Conservation (phyloP, 768 basidiomycete genomes). For the Xerocomus spinulosus region DNA sequence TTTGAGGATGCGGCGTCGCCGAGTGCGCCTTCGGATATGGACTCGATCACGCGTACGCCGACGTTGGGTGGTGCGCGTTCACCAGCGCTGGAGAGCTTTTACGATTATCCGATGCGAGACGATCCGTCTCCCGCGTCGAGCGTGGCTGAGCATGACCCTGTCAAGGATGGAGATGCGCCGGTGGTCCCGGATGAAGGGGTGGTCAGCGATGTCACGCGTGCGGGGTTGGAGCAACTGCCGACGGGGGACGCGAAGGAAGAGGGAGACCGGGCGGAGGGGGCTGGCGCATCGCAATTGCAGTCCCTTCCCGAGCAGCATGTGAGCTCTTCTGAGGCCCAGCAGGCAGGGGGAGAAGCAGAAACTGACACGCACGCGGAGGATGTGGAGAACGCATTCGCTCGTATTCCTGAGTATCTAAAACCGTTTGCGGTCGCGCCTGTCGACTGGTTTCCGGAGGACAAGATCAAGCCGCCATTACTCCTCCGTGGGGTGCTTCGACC, state of each 20-base stretch:
- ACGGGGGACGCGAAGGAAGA: neutral
- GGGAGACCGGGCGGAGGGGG: neutral
- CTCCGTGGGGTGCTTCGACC: constrained; percentile 86
- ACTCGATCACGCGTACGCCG: constrained; percentile 22
- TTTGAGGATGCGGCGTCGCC: constrained; percentile 19
- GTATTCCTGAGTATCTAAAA: constrained; percentile 53
- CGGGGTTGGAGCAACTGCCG: neutral
- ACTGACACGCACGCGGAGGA: constrained; percentile 34
- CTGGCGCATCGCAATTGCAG: neutral
- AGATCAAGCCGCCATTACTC: constrained; percentile 63
- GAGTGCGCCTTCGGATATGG: constrained; percentile 27
- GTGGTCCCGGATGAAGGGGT: neutral
- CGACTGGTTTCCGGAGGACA: constrained; percentile 56
- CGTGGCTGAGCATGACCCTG: constrained; percentile 19
- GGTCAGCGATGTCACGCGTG: neutral
- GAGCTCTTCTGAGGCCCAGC: constrained; percentile 1
- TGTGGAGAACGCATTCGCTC: constrained; percentile 32
- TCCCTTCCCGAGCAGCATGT: neutral
- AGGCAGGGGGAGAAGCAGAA: constrained; percentile 2
- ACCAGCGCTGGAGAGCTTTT: constrained; percentile 23
- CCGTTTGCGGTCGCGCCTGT: constrained; percentile 70
- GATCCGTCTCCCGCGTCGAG: constrained; percentile 29
- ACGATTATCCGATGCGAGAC: constrained; percentile 20
- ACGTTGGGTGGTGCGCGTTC: constrained; percentile 17
- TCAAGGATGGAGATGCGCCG: constrained; percentile 12